Conservation (phyloP, 2,329 filamentous ascomycete genomes). For the Pyricularia sp. region DNA sequence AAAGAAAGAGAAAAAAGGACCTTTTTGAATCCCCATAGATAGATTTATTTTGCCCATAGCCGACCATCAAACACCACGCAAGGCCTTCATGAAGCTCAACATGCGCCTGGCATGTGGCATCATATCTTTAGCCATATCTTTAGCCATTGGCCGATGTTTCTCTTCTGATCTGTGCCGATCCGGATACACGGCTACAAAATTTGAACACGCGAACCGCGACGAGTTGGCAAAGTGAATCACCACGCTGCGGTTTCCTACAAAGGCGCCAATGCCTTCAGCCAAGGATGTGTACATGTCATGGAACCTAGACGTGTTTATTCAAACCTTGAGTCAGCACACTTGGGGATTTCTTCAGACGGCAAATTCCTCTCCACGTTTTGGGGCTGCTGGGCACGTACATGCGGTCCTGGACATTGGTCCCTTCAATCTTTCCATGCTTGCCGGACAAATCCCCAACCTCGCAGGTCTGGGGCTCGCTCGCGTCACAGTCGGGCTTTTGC, state of each 20-base stretch:
- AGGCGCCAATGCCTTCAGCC: constrained; percentile 37
- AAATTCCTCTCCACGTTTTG: neutral
- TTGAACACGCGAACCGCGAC: constrained; percentile 56
- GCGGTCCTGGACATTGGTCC: constrained; percentile 13
- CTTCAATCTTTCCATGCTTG: constrained; percentile 54
- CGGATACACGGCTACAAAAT: constrained; percentile 31
- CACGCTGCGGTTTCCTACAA: constrained; percentile 57
- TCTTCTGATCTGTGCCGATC: neutral
- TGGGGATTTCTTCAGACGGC: neutral
- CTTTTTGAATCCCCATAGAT: neutral
- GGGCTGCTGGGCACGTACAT: neutral
- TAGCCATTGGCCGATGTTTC: neutral
- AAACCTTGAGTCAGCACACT: neutral
- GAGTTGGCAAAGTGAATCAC: constrained; percentile 56
- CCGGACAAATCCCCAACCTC: constrained; percentile 70
- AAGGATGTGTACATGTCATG: constrained; percentile 48
- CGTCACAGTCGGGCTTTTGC: constrained; percentile 52
- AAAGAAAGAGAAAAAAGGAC: neutral
- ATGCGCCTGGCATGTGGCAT: neutral
- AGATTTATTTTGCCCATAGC: neutral
- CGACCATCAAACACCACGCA: neutral
- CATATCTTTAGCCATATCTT: no score
- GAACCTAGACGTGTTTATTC: constrained; percentile 31
- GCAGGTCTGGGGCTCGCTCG: constrained; percentile 49
- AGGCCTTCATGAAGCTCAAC: neutral